A percentile compares a stretch with the other conserved stretches of the same genome.
Evolutionary conservation across 2,329 filamentous ascomycete genomes (phyloP).

Genomic region (Talaromyces sp.): DNA sequence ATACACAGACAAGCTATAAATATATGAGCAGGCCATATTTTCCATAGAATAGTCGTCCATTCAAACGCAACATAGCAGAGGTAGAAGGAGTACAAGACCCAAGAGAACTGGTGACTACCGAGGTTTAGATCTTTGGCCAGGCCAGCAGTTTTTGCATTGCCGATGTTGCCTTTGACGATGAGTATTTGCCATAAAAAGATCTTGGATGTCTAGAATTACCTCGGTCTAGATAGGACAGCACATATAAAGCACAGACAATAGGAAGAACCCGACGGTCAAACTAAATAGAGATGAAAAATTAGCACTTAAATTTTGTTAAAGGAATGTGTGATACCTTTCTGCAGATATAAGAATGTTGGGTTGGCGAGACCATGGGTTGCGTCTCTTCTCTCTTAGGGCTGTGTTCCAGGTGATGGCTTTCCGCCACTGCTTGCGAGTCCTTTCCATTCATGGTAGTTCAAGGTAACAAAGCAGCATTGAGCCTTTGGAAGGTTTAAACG

Average conservation of each 20-base stretch:
- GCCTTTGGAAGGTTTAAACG: neutral
- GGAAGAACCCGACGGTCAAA: neutral
- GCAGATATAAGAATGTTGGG: neutral
- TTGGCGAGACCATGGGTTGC: neutral
- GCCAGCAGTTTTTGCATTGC: too few species aligned
- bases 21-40: too few species aligned
- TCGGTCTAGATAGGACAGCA: too few species aligned
- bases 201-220: too few species aligned
- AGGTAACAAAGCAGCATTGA: neutral
- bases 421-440: neutral
- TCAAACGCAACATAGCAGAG: conserved; percentile 48
- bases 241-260: neutral
- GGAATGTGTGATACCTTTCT: neutral
- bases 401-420: neutral
- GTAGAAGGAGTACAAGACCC: conserved; percentile 60
- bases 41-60: too few species aligned
- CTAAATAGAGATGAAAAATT: neutral
- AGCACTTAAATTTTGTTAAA: neutral
- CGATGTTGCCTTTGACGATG: too few species aligned
- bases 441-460: neutral
- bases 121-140: too few species aligned
- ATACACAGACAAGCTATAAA: too few species aligned
- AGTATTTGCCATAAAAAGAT: too few species aligned
- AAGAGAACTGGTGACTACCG: conserved; percentile 36
- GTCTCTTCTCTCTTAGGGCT: neutral